Base-by-base conservation (phyloP, 2,329 filamentous ascomycete genomes). In the Rugonectria rugulosa region DNA sequence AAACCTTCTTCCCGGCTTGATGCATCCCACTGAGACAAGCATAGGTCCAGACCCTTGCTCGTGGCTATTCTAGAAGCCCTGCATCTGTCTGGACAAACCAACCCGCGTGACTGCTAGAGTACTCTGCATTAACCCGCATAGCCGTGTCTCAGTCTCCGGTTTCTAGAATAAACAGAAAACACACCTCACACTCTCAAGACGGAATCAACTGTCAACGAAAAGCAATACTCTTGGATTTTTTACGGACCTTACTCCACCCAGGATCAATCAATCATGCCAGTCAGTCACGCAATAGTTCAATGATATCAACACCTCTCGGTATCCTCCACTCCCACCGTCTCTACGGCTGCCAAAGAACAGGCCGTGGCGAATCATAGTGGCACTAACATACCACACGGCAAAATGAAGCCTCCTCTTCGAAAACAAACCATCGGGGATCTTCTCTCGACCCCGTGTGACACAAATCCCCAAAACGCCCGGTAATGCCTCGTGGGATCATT, bases 171-270 rank as follows among this genome's bases (percentile, higher is more conserved):
- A 38, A 32, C 29, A 32, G 10, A 38, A 38, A 5, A 20, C 17
- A 17, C 19, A 11, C 9, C 36, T n/a, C n/a, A n/a, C n/a, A n/a
- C n/a, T n/a, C n/a, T n/a, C n/a, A n/a, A n/a, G n/a, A n/a, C n/a
- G n/a, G n/a, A n/a, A n/a, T n/a, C n/a, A n/a, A n/a, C n/a, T n/a
- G n/a, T n/a, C n/a, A n/a, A n/a, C n/a, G n/a, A 53, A 50, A 38
- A 47, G 20, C 45, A 42, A 50, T 50, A 47, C 48, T 66, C 53
- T 61, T 66, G 29, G 5, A 6, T 6, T 42, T 65, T 66, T 54
- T 60, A 59, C 53, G 47, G 61, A 58, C 60, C 56, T 63, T 57
- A 65, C 64, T 59, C 64, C 64, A 43, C 56, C 48, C 54, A 47
- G 26, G 50, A 49, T 51, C 42, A 48, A 59, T n/a, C n/a, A 19